Conservation (phyloP, 331 rosid species). For the Dryas integrifolia region DNA sequence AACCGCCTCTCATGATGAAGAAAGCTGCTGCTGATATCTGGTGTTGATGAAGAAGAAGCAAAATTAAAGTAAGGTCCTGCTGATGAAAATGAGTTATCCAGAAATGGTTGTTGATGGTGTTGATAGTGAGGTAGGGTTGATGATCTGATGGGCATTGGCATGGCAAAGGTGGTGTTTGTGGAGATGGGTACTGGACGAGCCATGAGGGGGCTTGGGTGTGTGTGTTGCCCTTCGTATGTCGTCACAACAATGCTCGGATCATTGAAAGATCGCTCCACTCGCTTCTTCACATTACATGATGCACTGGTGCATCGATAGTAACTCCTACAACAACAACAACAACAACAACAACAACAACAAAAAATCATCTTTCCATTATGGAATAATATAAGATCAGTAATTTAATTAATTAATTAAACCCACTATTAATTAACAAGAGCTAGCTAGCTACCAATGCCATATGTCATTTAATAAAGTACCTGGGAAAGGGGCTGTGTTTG, state of each 20-base stretch:
- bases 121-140: constrained; percentile 32
- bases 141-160: constrained; percentile 25
- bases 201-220: constrained; percentile 70
- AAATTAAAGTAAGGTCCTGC: neutral
- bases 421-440: neutral
- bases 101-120: constrained; percentile 26
- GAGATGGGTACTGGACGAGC: constrained; percentile 45
- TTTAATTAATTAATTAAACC: neutral
- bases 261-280: constrained; percentile 76
- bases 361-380: neutral
- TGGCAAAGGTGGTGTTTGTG: neutral
- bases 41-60: constrained; percentile 1
- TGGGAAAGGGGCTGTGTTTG: constrained; percentile 93
- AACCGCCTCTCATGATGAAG: constrained; percentile 45
- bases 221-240: constrained; percentile 95
- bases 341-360: neutral
- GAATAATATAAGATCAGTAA: neutral
- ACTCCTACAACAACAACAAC: constrained; percentile 47
- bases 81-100: constrained; percentile 19
- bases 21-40: neutral
- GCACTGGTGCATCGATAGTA: constrained; percentile 94
- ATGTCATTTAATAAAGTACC: constrained; percentile 33
- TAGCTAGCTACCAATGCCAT: too few species aligned
- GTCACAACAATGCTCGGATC: constrained; percentile 89
- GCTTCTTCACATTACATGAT: constrained; percentile 88